Conservation (phyloP, 768 basidiomycete species). For the Trametes sanguinea region DNA sequence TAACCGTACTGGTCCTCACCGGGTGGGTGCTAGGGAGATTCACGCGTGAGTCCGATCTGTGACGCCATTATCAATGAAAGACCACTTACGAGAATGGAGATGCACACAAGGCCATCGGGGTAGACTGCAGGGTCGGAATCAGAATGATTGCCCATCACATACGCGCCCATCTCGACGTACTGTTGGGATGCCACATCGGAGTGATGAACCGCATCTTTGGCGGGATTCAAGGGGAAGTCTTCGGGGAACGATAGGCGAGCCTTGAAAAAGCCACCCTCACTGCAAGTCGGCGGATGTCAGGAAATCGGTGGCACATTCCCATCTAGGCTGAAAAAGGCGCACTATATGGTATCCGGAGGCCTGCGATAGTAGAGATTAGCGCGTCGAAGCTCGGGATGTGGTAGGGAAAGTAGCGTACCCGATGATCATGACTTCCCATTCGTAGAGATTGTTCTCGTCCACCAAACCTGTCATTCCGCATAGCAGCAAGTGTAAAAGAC, state of each 20-base stretch:
- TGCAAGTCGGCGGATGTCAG: constrained; percentile 36
- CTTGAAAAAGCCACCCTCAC: constrained; percentile 96
- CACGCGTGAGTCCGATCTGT: constrained; percentile 6
- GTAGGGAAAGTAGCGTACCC: constrained; percentile 55
- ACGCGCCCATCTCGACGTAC: constrained; percentile 46
- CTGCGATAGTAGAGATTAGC: constrained; percentile 41
- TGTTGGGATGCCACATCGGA: constrained; percentile 97
- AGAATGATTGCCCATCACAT: neutral
- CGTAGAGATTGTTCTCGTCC: constrained; percentile 91
- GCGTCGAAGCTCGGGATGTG: neutral
- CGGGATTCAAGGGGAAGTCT: constrained; percentile 86
- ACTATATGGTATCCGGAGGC: constrained; percentile 93
- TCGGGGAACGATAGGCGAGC: constrained; percentile 86
- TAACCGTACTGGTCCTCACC: constrained; percentile 97
- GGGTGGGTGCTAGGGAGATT: constrained; percentile 72
- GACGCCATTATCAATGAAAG: too few species aligned
- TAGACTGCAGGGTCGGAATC: constrained; percentile 63
- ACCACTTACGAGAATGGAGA: constrained; percentile 84
- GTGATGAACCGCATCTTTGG: constrained; percentile 97
- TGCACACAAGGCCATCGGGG: constrained; percentile 88
- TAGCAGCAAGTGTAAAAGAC: constrained; percentile 14
- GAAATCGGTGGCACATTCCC: neutral
- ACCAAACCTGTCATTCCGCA: constrained; percentile 68
- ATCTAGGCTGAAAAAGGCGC: constrained; percentile 31
- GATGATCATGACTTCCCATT: constrained; percentile 96